Evolutionary conservation across 345 rosid genomes (phyloP).

Genomic region (Corymbia maculata): DNA sequence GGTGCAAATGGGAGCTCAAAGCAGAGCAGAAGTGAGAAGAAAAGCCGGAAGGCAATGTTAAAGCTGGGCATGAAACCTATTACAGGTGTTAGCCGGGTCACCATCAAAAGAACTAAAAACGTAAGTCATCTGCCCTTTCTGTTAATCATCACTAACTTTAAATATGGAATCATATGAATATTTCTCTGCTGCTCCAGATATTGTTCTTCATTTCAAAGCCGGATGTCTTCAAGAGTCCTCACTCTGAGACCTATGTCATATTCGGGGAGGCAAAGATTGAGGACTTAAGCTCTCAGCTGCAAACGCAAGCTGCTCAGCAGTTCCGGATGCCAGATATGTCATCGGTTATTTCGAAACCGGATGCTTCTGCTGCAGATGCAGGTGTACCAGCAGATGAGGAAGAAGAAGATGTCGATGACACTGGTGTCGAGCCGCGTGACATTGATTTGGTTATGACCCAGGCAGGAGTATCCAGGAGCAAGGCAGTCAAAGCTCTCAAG

Average conservation of each 20-base stretch:
- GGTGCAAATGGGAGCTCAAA: slow-evolving; percentile 65
- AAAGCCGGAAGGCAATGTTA: slow-evolving; percentile 76
- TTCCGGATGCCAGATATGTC: slow-evolving; percentile 73
- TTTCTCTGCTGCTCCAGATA: slow-evolving; percentile 29
- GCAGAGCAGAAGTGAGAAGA: slow-evolving; percentile 90
- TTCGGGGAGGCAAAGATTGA: slow-evolving; percentile 93
- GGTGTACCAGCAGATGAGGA: slow-evolving; percentile 54
- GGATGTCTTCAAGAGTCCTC: slow-evolving; percentile 82
- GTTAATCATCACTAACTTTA: not conserved
- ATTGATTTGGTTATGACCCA: slow-evolving; percentile 85
- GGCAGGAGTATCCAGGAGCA: slow-evolving; percentile 62
- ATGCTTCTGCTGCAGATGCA: slow-evolving; percentile 23
- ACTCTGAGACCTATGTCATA: slow-evolving; percentile 77
- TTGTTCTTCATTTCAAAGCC: slow-evolving; percentile 82
- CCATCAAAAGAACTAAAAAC: slow-evolving; percentile 78
- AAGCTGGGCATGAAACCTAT: slow-evolving; percentile 86
- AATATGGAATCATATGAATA: not conserved
- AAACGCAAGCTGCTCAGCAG: slow-evolving; percentile 85
- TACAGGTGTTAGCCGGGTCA: slow-evolving; percentile 69
- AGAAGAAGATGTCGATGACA: slow-evolving; percentile 71
- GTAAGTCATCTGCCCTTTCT: slow-evolving; percentile 6
- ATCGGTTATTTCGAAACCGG: slow-evolving; percentile 50
- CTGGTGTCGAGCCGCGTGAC: slow-evolving; percentile 70
- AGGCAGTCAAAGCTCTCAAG: slow-evolving; percentile 80
- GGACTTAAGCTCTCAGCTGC: slow-evolving; percentile 88